These are phyloP conservation scores for Solanum tarapatanum DNA, from an alignment of 257 asterid genomes.

Conservation along the genomic window DNA sequence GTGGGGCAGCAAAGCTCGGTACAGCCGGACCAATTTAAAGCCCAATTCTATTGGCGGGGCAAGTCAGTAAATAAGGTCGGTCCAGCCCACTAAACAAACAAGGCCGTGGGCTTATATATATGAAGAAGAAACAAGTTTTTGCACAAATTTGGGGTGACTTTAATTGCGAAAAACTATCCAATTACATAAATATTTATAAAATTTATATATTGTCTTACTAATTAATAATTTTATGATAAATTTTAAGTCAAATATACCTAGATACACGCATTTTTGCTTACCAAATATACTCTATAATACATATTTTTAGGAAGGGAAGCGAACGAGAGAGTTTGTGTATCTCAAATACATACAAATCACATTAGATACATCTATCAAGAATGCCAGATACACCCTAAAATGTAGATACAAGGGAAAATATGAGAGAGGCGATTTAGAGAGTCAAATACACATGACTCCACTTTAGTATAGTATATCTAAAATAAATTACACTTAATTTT, in stretches of 20 bases:
- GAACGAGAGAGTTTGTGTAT: background rate
- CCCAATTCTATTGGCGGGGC: background rate
- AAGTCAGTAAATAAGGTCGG: background rate
- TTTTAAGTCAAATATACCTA: too few species aligned
- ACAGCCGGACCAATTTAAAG: background rate
- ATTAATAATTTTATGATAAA: too few species aligned
- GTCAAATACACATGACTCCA: too few species aligned
- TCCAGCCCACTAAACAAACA: background rate
- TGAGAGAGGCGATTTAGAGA: too few species aligned
- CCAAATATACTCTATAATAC: background rate
- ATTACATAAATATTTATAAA: too few species aligned
- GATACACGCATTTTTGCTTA: too few species aligned
- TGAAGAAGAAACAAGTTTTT: background rate
- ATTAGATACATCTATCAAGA: background rate
- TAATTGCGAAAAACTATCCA: too few species aligned
- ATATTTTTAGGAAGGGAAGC: background rate
- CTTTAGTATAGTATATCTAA: too few species aligned
- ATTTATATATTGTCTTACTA: too few species aligned
- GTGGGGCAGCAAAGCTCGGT: background rate
- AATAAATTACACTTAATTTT: too few species aligned
- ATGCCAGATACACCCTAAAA: background rate
- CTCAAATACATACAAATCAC: background rate
- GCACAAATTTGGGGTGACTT: background rate
- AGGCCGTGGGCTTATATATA: background rate
- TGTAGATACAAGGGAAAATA: background rate